These are phyloP conservation scores for Stephanodiscus triporus DNA, from an alignment of 108 stramenopile genomes.

Conservation along the genomic window DNA sequence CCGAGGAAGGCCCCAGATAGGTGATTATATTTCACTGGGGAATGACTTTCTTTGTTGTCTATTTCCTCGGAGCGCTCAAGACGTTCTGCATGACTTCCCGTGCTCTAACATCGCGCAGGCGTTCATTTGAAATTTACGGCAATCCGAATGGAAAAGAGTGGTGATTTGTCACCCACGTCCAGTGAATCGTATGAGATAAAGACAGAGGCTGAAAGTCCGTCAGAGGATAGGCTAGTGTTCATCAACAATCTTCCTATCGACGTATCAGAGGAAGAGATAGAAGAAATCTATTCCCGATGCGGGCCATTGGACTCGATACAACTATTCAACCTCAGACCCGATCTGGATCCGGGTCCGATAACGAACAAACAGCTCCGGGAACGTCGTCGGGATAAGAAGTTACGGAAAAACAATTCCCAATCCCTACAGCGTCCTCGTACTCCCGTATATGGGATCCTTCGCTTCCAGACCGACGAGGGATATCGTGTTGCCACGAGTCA, in stretches of 20 bases:
- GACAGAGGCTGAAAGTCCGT: conserved; percentile 4
- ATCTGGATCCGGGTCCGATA: conserved; percentile 77
- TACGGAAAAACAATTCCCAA: conserved; percentile 12
- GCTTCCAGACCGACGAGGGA: conserved; percentile 57
- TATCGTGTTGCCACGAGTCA: conserved; percentile 52
- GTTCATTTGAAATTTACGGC: conserved; percentile 46
- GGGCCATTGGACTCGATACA: conserved; percentile 64
- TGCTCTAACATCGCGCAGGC: conserved; percentile 3
- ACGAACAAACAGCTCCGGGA: conserved; percentile 51
- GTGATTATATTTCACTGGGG: conserved; percentile 10
- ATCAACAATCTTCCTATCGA: conserved; percentile 87
- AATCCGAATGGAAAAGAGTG: conserved; percentile 28
- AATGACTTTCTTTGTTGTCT: background rate
- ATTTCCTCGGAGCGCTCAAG: background rate
- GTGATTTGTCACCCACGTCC: background rate
- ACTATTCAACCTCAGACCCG: conserved; percentile 76
- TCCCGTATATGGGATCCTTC: conserved; percentile 75
- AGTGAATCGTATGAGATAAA: background rate
- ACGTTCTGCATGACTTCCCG: background rate
- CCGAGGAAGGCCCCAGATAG: conserved; percentile 34
- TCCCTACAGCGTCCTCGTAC: conserved; percentile 61
- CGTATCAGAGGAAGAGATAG: conserved; percentile 57
- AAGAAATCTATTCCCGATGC: conserved; percentile 69
- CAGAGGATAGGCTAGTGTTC: conserved; percentile 58
- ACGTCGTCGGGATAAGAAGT: conserved; percentile 39